These are phyloP conservation scores for Plasmopara viticola DNA, from an alignment of 352 stramenopile genomes.

Conservation along the genomic window DNA sequence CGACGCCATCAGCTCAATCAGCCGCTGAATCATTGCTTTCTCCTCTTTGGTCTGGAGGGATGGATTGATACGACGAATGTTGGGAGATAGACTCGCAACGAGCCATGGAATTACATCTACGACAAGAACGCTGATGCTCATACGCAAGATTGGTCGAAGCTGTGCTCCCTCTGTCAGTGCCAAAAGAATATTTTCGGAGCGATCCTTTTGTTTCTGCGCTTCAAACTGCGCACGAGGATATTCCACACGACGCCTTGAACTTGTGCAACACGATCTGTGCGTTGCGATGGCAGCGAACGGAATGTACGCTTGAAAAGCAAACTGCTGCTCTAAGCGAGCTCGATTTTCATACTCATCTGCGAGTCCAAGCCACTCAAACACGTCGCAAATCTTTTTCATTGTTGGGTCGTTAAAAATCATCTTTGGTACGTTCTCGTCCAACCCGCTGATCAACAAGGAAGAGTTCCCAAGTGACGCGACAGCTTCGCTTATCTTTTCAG, in stretches of 20 bases:
- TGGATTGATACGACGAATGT: slow-evolving; percentile 51
- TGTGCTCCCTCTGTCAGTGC: slow-evolving; percentile 57
- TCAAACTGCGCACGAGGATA: slow-evolving; percentile 67
- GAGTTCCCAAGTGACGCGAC: slow-evolving; percentile 72
- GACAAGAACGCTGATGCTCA: slow-evolving; percentile 50
- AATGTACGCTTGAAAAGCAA: slow-evolving; percentile 57
- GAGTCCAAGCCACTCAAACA: slow-evolving; percentile 81
- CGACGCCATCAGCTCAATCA: slow-evolving; percentile 75
- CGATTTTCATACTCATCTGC: slow-evolving; percentile 64
- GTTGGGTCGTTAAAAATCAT: slow-evolving; percentile 89
- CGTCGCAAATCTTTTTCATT: slow-evolving; percentile 73
- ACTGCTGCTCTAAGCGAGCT: slow-evolving; percentile 66
- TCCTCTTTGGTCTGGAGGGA: slow-evolving; percentile 59
- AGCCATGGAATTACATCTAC: slow-evolving; percentile 78
- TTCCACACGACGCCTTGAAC: slow-evolving; percentile 58
- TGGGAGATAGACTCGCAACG: slow-evolving; percentile 52
- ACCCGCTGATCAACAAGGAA: slow-evolving; percentile 67
- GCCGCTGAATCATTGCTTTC: slow-evolving; percentile 51
- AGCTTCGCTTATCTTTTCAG: slow-evolving; percentile 62
- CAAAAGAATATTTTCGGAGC: slow-evolving; percentile 58
- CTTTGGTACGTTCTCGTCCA: slow-evolving; percentile 86
- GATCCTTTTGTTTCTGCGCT: slow-evolving; percentile 46
- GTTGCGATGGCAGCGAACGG: slow-evolving; percentile 67
- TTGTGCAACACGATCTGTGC: slow-evolving; percentile 66
- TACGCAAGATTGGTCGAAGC: slow-evolving; percentile 49